These are phyloP conservation scores for Austroboletus novae-zelandiae DNA, from an alignment of 1,284 basidiomycete genomes.

Conservation along the genomic window DNA sequence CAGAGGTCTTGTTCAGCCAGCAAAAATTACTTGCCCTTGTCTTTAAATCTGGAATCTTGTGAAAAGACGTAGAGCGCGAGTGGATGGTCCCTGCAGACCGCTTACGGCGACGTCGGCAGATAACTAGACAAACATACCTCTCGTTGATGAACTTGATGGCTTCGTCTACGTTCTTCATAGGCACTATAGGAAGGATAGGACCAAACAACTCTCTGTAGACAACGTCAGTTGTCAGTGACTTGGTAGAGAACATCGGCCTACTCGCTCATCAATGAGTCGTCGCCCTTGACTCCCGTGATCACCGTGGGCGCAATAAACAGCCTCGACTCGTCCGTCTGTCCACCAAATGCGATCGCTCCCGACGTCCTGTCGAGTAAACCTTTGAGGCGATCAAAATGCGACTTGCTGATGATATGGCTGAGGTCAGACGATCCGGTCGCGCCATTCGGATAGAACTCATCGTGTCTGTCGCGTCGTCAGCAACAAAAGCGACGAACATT, in stretches of 20 bases:
- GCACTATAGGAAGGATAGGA: slow-evolving; percentile 75
- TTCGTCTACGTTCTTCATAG: slow-evolving; percentile 70
- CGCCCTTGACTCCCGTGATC: slow-evolving; percentile 57
- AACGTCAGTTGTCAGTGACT: slow-evolving; percentile 2
- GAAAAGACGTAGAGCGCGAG: slow-evolving; percentile 79
- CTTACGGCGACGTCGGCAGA: neutral
- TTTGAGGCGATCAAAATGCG: slow-evolving; percentile 63
- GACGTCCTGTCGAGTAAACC: slow-evolving; percentile 64
- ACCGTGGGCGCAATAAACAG: slow-evolving; percentile 70
- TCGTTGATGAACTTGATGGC: slow-evolving; percentile 71
- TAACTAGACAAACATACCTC: slow-evolving; percentile 38
- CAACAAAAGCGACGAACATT: neutral
- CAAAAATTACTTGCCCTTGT: slow-evolving; percentile 45
- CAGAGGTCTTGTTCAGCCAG: neutral
- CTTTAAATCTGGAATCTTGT: slow-evolving; percentile 54
- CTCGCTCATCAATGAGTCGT: slow-evolving; percentile 79
- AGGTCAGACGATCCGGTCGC: slow-evolving; percentile 44
- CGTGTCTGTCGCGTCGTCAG: slow-evolving; percentile 37
- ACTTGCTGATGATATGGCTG: slow-evolving; percentile 48
- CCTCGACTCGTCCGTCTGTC: slow-evolving; percentile 55
- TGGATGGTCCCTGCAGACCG: slow-evolving; percentile 62
- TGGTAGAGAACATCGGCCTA: slow-evolving; percentile 31
- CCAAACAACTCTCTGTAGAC: slow-evolving; percentile 66
- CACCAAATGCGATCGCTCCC: slow-evolving; percentile 72
- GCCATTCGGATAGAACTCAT: slow-evolving; percentile 53